Base-by-base conservation (phyloP, 225 moss, liverwort and hornwort species). In the Polytrichum formosum region DNA sequence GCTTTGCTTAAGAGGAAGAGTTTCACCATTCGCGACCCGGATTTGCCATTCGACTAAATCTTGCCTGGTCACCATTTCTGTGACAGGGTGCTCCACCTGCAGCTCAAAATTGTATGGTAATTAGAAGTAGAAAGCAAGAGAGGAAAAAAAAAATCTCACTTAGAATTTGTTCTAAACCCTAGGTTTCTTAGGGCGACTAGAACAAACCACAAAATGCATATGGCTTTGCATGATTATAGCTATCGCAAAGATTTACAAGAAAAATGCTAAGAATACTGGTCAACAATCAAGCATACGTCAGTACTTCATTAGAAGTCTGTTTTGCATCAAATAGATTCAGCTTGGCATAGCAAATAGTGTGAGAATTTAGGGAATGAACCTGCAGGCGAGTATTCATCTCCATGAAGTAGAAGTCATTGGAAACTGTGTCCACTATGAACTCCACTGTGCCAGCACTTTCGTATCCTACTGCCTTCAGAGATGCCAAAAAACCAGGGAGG, bases 331-430 rank as follows among this genome's bases (percentile, higher is more conserved):
- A 46, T 46, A 46, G 13, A 46, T 46, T 46, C 46, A 63, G 23
- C 27, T 64, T 64, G 25, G 29, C 10, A 64, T 26, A 19, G 29
- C 35, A 20, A 70, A 46, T 10, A 28, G 35, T 18, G 25, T 53
- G 28, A 62, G 5, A 73, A 54, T 46, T 46, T 46, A 46, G 46
- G 46, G 4, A 46, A 46, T 46, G 46, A 46, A 93, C 96, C 92
- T 98, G 97, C 26, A 98, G 92, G 31, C 97, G 92, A 68, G 97
- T 98, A 76, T 98, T 98, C 92, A 98, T 98, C 76, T 94, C 97
- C 97, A 98, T 98, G 82, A 98, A 98, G 72, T 90, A 98, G 67
- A 98, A 98, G 4, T 91, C 74, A 62, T 90, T 92, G 17, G 92
- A 85, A 6, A 90, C 33, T 27, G 97, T 94, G 67, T 98, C 97